phyloP scores from a whole-genome alignment of 2,329 filamentous ascomycete species.

The Aureobasidium sp. region DNA sequence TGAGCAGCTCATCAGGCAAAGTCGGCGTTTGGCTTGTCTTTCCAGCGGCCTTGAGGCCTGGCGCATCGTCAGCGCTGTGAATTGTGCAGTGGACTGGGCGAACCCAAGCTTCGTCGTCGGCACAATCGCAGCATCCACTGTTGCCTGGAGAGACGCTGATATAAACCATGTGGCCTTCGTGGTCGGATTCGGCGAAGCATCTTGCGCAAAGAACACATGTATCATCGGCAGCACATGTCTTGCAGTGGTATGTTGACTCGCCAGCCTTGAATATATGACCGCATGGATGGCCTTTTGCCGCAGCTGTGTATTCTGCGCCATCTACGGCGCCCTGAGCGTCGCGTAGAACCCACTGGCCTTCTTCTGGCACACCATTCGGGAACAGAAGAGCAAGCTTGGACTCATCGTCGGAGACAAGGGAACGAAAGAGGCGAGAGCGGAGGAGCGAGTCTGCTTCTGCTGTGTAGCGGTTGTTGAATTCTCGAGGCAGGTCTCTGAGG shows the following conservation, averaged over 20 bases:
- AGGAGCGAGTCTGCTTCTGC: conserved; percentile 65
- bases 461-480: conserved; percentile 69
- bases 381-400: conserved; percentile 78
- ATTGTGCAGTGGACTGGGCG: conserved; percentile 86
- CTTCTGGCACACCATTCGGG: conserved; percentile 52
- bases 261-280: conserved; percentile 95
- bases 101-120: conserved; percentile 91
- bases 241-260: conserved; percentile 89
- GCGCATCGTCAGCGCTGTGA: conserved; percentile 56
- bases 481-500: conserved; percentile 68
- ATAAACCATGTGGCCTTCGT: conserved; percentile 85
- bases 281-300: conserved; percentile 85
- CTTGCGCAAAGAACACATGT: conserved; percentile 91
- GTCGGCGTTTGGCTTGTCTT: conserved; percentile 42
- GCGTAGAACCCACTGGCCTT: conserved; percentile 60
- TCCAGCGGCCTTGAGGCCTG: conserved; percentile 40
- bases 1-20: conserved; percentile 67
- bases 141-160: conserved; percentile 85
- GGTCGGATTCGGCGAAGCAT: conserved; percentile 93
- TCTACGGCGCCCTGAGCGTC: conserved; percentile 88
- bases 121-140: conserved; percentile 94
- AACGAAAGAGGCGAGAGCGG: conserved; percentile 75
- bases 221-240: conserved; percentile 89
- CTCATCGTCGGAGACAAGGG: conserved; percentile 66
- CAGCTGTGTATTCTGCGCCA: conserved; percentile 89